Evolutionary conservation across 225 moss, liverwort and hornwort species (phyloP).

Genomic region (Marchantia polymorpha): DNA sequence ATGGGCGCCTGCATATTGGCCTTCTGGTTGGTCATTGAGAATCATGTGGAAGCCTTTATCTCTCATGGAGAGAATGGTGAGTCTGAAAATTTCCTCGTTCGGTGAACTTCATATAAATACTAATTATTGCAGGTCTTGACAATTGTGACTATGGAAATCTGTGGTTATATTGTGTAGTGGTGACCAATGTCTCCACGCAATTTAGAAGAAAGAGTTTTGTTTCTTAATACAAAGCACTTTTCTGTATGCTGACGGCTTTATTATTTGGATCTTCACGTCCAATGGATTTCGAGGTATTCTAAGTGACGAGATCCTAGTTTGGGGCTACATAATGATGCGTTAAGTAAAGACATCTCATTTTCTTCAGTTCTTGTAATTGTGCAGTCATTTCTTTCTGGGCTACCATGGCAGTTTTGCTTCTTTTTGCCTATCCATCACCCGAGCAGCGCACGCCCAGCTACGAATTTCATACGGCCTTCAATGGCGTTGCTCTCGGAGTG

Average conservation of each 20-base stretch:
- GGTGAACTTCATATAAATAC: not conserved
- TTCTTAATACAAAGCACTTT: too few species aligned
- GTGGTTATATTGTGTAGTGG: too few species aligned
- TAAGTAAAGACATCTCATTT: not conserved
- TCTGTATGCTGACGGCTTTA: not conserved
- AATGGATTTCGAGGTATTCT: not conserved
- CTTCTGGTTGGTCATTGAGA: slow-evolving; percentile 60
- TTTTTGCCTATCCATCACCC: slow-evolving; percentile 79
- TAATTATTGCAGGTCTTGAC: too few species aligned
- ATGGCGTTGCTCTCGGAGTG: slow-evolving; percentile 80
- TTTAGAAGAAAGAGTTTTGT: too few species aligned
- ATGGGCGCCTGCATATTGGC: slow-evolving; percentile 54
- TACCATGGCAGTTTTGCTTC: slow-evolving; percentile 58
- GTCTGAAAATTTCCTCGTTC: not conserved
- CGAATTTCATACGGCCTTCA: slow-evolving; percentile 78
- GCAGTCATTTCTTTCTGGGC: slow-evolving; percentile 86
- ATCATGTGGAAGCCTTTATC: slow-evolving; percentile 67
- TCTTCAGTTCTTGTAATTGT: slow-evolving; percentile 6
- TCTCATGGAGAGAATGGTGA: slow-evolving; percentile 76
- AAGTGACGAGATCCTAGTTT: not conserved
- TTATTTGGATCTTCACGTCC: not conserved
- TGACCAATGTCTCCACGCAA: too few species aligned
- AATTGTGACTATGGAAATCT: not conserved
- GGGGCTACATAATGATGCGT: not conserved
- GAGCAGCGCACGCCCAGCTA: slow-evolving; percentile 75